Evolutionary conservation across 768 basidiomycete species (phyloP), one percentile per base, ranked within the genome.

Genomic region (Suillus weaverae): DNA sequence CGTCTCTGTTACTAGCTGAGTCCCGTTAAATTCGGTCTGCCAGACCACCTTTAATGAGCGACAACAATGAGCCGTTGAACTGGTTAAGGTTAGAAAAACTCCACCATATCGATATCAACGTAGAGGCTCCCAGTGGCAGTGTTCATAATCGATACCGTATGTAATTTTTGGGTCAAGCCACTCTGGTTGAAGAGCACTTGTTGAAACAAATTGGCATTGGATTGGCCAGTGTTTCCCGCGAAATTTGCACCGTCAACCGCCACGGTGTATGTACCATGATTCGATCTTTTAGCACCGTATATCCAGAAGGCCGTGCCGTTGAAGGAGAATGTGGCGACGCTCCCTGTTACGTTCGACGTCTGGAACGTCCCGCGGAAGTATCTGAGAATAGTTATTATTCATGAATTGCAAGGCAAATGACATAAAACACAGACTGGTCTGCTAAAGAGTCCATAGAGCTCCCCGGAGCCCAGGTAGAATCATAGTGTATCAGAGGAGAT

Each of bases 61-160:
- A 30, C 11, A 69, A 39, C 41, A 32, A 32, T 59, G 38, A 59
- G 57, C 11, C 10, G 39, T 26, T 59, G 30, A 14, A n/a, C 7
- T 32, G 38, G 35, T 22, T 30, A 26, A 20, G n/a, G 13, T 30
- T 30, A 30, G 8, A 62, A 10, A 62, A 10, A 60, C 61, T 20
- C 22, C 2, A 84, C 84, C 66, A 80, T 84, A 62, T 86, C 85
- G 32, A 86, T 71, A 67, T 84, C 85, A 53, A 86, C 68, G 53
- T 71, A 76, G 22, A 7, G 32, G 33, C 5, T n/a, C 11, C 11
- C 33, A 13, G 53, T 33, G 3, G 73, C 75, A 5, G 73, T 78
- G 46, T 76, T 76, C 59, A 67, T 74, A 55, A 77, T 5, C 16
- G 60, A 67, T 7, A 85, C 72, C 0, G 71, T 72, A 65, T 86